Evolutionary conservation across 2,329 filamentous ascomycete genomes (phyloP).

Genomic region (Cladosporium oxysporum): DNA sequence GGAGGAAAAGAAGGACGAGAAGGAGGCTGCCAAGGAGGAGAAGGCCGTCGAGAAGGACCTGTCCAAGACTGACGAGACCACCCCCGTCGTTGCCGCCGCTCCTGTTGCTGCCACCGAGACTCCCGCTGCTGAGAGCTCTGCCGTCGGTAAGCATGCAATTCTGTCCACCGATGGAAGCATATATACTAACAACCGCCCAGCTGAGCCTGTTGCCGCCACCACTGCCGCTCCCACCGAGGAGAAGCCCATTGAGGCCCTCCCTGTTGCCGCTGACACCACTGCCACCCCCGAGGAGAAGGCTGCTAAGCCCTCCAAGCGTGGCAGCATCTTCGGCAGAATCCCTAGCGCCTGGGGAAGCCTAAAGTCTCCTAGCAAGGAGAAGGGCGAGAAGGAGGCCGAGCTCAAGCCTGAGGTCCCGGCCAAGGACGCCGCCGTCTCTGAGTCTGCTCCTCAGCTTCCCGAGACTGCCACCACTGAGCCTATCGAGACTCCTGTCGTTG

Average conservation of each 20-base stretch:
- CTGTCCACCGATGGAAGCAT: neutral
- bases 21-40: conserved; percentile 42
- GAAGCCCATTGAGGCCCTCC: conserved; percentile 39
- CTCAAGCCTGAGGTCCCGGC: conserved; percentile 52
- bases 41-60: conserved; percentile 34
- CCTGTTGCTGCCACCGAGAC: neutral
- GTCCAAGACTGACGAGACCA: conserved; percentile 40
- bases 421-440: conserved; percentile 50
- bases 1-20: conserved; percentile 48
- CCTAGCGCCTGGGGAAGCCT: conserved; percentile 60
- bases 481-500: conserved; percentile 26
- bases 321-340: conserved; percentile 73
- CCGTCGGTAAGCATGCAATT: conserved; percentile 21
- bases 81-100: conserved; percentile 34
- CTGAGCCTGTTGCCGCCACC: conserved; percentile 35
- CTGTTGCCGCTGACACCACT: conserved; percentile 18
- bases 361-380: conserved; percentile 56
- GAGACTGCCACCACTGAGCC: conserved; percentile 47
- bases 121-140: neutral
- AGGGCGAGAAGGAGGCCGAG: conserved; percentile 73
- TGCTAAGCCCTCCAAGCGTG: conserved; percentile 76
- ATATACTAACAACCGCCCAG: conserved; percentile 27
- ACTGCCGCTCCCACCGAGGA: conserved; percentile 28
- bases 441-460: conserved; percentile 39
- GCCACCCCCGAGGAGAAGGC: conserved; percentile 58